Conservation (phyloP, 768 basidiomycete genomes). For the Psilocybe subaeruginosa region DNA sequence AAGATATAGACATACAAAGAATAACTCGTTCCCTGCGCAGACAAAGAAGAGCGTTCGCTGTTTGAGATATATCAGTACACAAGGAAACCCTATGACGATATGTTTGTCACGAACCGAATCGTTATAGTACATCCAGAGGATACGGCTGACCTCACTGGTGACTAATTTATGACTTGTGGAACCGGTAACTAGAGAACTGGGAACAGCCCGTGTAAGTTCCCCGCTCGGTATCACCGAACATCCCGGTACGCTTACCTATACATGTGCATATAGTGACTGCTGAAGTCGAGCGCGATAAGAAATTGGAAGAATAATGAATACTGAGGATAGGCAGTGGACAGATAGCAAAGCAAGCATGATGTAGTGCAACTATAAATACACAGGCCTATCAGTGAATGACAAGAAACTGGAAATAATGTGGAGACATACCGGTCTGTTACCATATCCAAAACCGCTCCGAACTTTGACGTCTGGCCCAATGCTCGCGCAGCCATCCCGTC, state of each 20-base stretch:
- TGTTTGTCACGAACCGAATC: slow-evolving; percentile 67
- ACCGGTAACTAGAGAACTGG: slow-evolving; percentile 92
- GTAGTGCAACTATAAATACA: slow-evolving; percentile 80
- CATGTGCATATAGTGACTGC: slow-evolving; percentile 99
- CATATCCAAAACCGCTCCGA: slow-evolving; percentile 98
- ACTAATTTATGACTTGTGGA: slow-evolving; percentile 93
- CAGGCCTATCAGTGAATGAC: neutral
- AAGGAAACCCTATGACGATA: neutral
- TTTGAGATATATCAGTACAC: neutral
- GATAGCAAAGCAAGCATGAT: slow-evolving; percentile 91
- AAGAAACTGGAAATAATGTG: slow-evolving; percentile 2
- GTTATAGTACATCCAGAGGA: slow-evolving; percentile 93
- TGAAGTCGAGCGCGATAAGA: slow-evolving; percentile 96
- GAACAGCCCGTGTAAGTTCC: slow-evolving; percentile 12
- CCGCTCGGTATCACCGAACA: slow-evolving; percentile 1
- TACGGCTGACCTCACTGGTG: slow-evolving; percentile 88
- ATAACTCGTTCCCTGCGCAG: slow-evolving; percentile 94
- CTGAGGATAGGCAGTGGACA: slow-evolving; percentile 87
- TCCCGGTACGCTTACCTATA: slow-evolving; percentile 68
- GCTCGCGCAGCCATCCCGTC: slow-evolving; percentile 93
- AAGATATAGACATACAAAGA: slow-evolving; percentile 94
- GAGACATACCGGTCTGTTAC: slow-evolving; percentile 91
- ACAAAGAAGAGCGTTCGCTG: slow-evolving; percentile 89
- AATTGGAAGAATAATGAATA: slow-evolving; percentile 89
- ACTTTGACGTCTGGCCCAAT: slow-evolving; percentile 90